These are phyloP conservation scores for Alternaria infectoria DNA, from an alignment of 2,329 filamentous ascomycete species.

Conservation along the genomic window DNA sequence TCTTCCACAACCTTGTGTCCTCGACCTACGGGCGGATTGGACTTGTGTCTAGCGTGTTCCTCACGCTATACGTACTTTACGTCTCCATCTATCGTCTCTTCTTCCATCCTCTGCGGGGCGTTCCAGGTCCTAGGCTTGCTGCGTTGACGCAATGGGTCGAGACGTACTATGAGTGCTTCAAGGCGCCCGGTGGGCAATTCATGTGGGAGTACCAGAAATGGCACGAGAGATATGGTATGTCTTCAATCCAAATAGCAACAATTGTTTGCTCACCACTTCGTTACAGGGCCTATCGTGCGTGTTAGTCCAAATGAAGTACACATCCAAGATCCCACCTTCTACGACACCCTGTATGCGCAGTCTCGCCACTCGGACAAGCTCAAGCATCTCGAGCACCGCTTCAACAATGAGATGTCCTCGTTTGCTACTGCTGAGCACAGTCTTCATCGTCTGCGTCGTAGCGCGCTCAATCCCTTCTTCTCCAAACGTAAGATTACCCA, in stretches of 20 bases:
- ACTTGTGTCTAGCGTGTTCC: not conserved
- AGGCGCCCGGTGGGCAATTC: not conserved
- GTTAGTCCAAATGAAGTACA: conserved; percentile 8
- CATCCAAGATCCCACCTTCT: not conserved
- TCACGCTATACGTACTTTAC: not conserved
- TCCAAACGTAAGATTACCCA: not conserved
- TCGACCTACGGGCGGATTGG: not conserved
- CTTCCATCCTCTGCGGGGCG: conserved; percentile 10
- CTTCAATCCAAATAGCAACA: not conserved
- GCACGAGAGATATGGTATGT: not conserved
- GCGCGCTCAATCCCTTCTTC: conserved; percentile 31
- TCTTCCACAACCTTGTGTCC: not conserved
- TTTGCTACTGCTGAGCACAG: conserved; percentile 1
- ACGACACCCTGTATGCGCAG: not conserved
- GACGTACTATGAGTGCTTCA: conserved; percentile 4
- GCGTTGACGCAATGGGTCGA: conserved; percentile 27
- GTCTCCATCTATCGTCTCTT: conserved; percentile 5
- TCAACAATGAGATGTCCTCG: conserved; percentile 1
- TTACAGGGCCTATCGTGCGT: conserved; percentile 6
- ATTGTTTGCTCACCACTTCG: not conserved
- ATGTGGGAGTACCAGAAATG: not conserved
- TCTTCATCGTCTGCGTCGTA: conserved; percentile 2
- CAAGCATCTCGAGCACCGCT: not conserved
- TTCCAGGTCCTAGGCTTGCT: conserved; percentile 20
- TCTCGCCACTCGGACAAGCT: not conserved